A percentile compares a stretch with the other conserved stretches of the same genome.
Conservation (phyloP, 495 filamentous ascomycete genomes). For the Neurospora sp. region DNA sequence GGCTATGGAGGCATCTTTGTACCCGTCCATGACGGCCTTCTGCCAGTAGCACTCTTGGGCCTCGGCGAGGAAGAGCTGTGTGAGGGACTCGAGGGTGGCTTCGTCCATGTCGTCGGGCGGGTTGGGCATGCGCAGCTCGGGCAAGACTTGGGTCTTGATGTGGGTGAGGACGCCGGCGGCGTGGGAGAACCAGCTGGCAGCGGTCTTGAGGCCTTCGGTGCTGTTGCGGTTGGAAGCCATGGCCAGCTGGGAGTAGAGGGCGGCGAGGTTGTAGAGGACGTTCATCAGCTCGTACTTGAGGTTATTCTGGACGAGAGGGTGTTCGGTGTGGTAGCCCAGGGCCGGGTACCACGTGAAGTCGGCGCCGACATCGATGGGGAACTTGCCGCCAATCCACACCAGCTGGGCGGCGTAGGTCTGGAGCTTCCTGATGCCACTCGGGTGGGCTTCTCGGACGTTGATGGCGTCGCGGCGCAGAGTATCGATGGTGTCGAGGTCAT, state of each 20-base stretch:
- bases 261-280: constrained; percentile 82
- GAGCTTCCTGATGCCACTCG: constrained; percentile 80
- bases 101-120: constrained; percentile 96
- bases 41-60: constrained; percentile 98
- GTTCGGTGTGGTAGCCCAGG: constrained; percentile 76
- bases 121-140: constrained; percentile 66
- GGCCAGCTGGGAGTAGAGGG: constrained; percentile 87
- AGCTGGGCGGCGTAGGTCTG: constrained; percentile 85
- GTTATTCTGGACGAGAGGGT: constrained; percentile 81
- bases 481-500: constrained; percentile 83
- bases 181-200: constrained; percentile 85
- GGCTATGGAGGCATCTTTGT: constrained; percentile 85
- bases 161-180: constrained; percentile 76
- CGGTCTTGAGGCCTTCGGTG: constrained; percentile 79
- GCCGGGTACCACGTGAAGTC: constrained; percentile 95
- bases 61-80: constrained; percentile 78
- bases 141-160: constrained; percentile 67
- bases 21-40: constrained; percentile 87
- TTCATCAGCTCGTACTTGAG: constrained; percentile 93
- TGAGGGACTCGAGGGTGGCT: constrained; percentile 71
- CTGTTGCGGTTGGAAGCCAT: constrained; percentile 63
- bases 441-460: constrained; percentile 78
- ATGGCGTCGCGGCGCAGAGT: constrained; percentile 70
- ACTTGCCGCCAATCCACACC: constrained; percentile 90
- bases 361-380: constrained; percentile 90